Percentiles rank a stretch among this genome's conserved stretches.
These are phyloP conservation scores for Blastomyces emzantsi DNA, from an alignment of 2,329 filamentous ascomycete species.

Conservation along the genomic window DNA sequence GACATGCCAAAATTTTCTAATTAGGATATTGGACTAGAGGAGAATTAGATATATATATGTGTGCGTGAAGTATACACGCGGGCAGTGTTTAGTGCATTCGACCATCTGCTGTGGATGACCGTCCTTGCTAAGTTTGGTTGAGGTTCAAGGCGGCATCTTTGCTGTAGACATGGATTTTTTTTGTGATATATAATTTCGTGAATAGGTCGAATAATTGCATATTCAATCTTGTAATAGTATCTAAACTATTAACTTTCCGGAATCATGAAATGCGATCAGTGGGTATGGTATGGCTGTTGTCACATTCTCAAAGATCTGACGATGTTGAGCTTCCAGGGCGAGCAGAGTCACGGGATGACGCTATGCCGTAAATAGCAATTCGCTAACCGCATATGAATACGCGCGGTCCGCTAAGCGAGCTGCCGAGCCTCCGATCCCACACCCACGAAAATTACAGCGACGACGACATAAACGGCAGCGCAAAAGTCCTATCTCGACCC, in stretches of 20 bases:
- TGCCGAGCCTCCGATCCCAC: constrained; percentile 8
- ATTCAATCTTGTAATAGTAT: not conserved
- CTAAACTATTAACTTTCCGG: not conserved
- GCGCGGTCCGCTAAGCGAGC: constrained; percentile 10
- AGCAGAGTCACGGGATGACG: constrained; percentile 2
- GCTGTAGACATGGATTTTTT: not conserved
- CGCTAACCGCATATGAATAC: not conserved
- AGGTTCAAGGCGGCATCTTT: not conserved
- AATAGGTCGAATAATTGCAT: not conserved
- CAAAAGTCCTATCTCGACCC: constrained; percentile 8
- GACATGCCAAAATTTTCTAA: constrained; percentile 37
- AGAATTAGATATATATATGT: not conserved
- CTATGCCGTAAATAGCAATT: not conserved
- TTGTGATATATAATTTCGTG: not conserved
- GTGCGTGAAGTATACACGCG: too few relatives aligned
- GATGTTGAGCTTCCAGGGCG: not conserved
- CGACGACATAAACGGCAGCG: constrained; percentile 4
- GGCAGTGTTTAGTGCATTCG: not conserved
- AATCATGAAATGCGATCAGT: not conserved
- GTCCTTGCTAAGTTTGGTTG: not conserved
- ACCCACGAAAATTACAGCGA: constrained; percentile 11
- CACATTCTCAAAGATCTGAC: not conserved
- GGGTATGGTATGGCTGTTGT: not conserved
- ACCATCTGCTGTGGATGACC: not conserved
- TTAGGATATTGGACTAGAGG: not conserved